Conservation (phyloP, 148 eudicot species). For the Chenopodium suecicum region DNA sequence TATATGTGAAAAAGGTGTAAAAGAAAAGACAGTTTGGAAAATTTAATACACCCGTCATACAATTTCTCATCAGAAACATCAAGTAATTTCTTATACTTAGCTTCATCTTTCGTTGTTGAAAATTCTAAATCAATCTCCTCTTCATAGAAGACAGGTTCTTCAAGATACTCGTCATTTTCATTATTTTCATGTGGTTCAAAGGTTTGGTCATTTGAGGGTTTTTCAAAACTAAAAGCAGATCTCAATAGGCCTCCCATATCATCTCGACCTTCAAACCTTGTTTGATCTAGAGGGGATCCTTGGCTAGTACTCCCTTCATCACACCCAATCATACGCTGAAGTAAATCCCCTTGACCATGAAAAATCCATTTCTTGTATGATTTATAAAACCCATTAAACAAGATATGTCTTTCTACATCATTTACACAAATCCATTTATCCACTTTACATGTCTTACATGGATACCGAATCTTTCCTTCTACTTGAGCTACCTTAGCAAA, state of each 20-base stretch:
- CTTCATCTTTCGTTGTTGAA: too few species aligned
- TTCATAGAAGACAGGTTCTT: background rate
- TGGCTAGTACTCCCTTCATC: background rate
- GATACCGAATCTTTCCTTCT: background rate
- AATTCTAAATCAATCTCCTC: too few species aligned
- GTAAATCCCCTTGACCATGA: background rate
- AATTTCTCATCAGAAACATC: too few species aligned
- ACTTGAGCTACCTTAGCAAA: background rate
- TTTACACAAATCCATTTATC: background rate
- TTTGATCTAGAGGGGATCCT: background rate
- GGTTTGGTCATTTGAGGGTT: background rate
- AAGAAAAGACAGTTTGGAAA: too few species aligned
- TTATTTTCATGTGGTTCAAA: too few species aligned
- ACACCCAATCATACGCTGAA: background rate
- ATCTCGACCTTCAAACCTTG: background rate
- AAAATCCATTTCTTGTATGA: background rate
- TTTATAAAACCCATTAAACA: background rate
- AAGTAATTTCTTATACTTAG: too few species aligned
- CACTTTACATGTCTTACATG: background rate
- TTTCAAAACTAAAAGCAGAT: background rate
- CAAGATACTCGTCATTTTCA: background rate
- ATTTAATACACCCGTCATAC: too few species aligned
- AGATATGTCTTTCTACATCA: background rate
- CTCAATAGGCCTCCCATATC: constrained; percentile 2
- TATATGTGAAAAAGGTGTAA: too few species aligned